phyloP scores from a whole-genome alignment of 2,329 filamentous ascomycete genomes.

The Apiospora hydei region DNA sequence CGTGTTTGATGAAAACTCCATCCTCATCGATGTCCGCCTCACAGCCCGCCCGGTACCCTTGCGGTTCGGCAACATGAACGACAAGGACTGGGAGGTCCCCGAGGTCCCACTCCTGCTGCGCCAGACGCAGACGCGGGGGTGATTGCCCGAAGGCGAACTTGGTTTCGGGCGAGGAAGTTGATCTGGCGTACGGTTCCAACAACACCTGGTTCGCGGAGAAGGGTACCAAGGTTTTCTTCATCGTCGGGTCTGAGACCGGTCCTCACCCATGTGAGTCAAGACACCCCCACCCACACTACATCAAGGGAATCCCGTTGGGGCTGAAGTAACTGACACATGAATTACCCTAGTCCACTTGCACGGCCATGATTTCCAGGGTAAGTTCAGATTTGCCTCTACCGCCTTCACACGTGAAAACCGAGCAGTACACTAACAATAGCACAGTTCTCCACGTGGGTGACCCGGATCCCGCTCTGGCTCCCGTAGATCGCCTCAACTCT shows the following conservation, averaged over 20 bases:
- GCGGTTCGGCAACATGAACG: conserved; percentile 21
- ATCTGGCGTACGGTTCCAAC: background rate
- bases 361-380: conserved; percentile 23
- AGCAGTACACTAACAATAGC: background rate
- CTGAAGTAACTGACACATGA: background rate
- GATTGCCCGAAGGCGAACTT: background rate
- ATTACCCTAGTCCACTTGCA: background rate
- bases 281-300: background rate
- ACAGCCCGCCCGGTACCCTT: conserved; percentile 7
- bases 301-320: background rate
- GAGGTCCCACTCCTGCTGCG: conserved; percentile 14
- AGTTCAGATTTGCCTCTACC: background rate
- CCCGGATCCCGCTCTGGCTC: background rate
- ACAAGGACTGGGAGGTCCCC: conserved; percentile 21
- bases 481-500: background rate
- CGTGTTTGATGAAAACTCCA: conserved; percentile 15
- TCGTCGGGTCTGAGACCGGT: conserved; percentile 23
- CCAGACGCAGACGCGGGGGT: background rate
- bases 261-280: conserved; percentile 24
- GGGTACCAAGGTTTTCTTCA: conserved; percentile 23
- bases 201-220: conserved; percentile 21
- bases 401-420: background rate
- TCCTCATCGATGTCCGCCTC: conserved; percentile 20
- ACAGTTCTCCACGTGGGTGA: background rate
- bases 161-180: background rate